Base-by-base conservation (phyloP, 2,329 filamentous ascomycete species). In the Beauveria brongniartii region DNA sequence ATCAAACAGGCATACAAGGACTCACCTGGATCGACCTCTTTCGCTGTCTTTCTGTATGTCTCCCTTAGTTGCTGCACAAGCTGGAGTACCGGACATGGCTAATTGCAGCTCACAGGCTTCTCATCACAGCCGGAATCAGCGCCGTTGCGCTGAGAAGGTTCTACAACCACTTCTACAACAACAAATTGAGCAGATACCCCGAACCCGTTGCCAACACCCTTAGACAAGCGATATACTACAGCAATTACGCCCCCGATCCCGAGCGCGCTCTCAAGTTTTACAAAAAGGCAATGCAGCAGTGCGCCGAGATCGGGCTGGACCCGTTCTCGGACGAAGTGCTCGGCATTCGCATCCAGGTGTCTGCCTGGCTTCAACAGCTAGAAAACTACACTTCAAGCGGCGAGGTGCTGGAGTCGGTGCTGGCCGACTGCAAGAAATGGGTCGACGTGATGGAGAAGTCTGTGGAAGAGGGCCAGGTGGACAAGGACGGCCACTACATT, bases 271-370 rank as follows among this genome's bases (percentile, higher is more conserved):
- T 95, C 62, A 89, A 91, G 66, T 91, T 91, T 72, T 97, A 96
- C 72, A 87, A 87, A 68, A 82, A 89, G 65, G 92, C 92, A 3
- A 78, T 97, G 61, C 80, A 86, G 64, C 81, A 88, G 56, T 91
- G 91, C 61, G 78, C 86, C 55, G 86, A 91, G 68, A 70, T 89
- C 55, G 85, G 86, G 0, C 84, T 99, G 77, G 91, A 97, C 70
- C 91, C 90, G 0, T 95, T 92, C 71, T 92, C 90, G 4, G 90
- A 97, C 67, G 92, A 97, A 71, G 87, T 97, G 40, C 81, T 97
- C 66, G 94, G 94, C 9, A 86, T 97, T 57, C 91, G 92, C 69
- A 87, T 97, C 55, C 86, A 92, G 70, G 80, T 96, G 9, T 86
- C 91, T 1, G 81, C 82, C 10, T 86, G 96, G 80, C 80, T 96